These are phyloP conservation scores for Diaporthe caulivora DNA, from an alignment of 2,329 filamentous ascomycete species.

Conservation along the genomic window DNA sequence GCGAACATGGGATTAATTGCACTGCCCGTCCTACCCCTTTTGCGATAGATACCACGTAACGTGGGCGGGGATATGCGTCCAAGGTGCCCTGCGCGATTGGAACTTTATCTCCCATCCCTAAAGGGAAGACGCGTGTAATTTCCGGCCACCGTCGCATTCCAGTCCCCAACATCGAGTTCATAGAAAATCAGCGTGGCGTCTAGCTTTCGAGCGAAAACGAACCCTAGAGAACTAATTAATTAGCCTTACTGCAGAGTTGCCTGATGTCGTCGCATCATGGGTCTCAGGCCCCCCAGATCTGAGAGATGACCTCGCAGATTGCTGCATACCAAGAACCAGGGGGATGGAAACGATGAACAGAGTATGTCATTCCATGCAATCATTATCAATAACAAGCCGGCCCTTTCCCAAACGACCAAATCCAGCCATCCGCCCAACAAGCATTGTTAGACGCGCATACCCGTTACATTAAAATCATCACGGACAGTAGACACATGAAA, in stretches of 20 bases:
- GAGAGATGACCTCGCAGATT: neutral
- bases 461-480: conserved; percentile 22
- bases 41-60: neutral
- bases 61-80: neutral
- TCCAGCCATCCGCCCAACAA: neutral
- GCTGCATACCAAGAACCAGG: neutral
- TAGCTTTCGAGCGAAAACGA: neutral
- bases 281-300: neutral
- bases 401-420: neutral
- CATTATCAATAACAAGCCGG: conserved; percentile 36
- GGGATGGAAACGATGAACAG: neutral
- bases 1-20: neutral
- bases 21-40: neutral
- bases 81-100: neutral
- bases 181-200: neutral
- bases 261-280: neutral
- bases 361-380: conserved; percentile 35
- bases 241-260: neutral
- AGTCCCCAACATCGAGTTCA: neutral
- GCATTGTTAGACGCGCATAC: neutral
- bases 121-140: neutral
- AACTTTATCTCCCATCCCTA: neutral
- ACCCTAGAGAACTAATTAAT: neutral
- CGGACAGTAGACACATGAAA: conserved; percentile 7
- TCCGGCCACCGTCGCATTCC: neutral